Evolutionary conservation across 2,329 filamentous ascomycete genomes (phyloP), one percentile per base, ranked within the genome.

Genomic region (Aureobasidium sp.): DNA sequence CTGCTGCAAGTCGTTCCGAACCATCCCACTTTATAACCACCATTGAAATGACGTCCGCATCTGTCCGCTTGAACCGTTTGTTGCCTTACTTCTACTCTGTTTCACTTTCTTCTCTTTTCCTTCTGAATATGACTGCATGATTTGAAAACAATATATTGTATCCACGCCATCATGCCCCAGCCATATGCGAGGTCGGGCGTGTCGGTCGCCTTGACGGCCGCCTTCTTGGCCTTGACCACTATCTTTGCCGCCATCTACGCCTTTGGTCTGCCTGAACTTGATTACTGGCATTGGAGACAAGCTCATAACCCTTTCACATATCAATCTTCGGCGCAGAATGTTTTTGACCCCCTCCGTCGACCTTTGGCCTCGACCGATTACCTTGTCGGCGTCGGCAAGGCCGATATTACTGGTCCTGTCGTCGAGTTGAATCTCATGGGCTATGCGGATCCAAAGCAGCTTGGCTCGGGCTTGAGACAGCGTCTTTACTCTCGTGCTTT

Each of bases 371-470:
- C 70, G 47, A 68, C 75, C 34, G 63, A 73, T 57, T 86, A 85
- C 62, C 66, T 86, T 6, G 68, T 88, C 17, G 84, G 84, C 19
- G 81, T 84, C 19, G 84, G 84, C 22, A 87, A 85, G 66, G 84
- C 80, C 10, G 84, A 88, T 66, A 84, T 88, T 60, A 88, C 84
- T 44, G 84, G 84, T 6, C 89, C 90, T 0, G 88, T 94, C 11
- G 90, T 94, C 19, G 89, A 96, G 68, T 80, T 96, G 64, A 90
- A 89, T 62, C 79, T 96, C 66, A 93, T 91, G 77, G 90, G 90
- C 57, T 96, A 96, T 73, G 91, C 91, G 27, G 86, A 90, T 67
- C 74, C 84, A n/a, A 79, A 80, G 37, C 91, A 97, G 71, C 72
- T 85, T 25, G 91, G 91, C 40, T 84, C 83, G 2, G 91, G 91